Conservation (phyloP, 192 early-diverging fungal species). For the Pilaira anomala region DNA sequence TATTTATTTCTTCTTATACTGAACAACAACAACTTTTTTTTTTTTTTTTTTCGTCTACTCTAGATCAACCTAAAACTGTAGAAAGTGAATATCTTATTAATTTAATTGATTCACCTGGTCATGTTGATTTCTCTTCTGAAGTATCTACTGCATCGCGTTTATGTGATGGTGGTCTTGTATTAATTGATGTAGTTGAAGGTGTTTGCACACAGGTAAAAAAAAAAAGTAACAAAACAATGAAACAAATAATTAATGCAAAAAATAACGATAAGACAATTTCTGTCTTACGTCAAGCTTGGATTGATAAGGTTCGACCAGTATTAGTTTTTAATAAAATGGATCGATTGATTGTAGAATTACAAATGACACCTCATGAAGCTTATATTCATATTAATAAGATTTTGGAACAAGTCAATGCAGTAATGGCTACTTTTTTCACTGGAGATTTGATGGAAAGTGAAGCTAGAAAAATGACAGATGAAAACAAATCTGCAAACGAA, state of each 20-base stretch:
- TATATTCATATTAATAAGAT: slow-evolving; percentile 91
- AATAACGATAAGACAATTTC: slow-evolving; percentile 72
- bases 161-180: slow-evolving; percentile 91
- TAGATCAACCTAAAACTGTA: slow-evolving; percentile 20
- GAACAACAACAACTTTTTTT: background rate
- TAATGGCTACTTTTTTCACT: slow-evolving; percentile 91
- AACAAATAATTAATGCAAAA: background rate
- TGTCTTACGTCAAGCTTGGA: slow-evolving; percentile 93
- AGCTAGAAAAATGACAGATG: slow-evolving; percentile 49
- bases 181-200: slow-evolving; percentile 98
- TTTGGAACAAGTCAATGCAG: slow-evolving; percentile 95
- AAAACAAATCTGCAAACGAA: slow-evolving; percentile 32
- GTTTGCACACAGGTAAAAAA: slow-evolving; percentile 87
- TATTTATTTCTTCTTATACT: slow-evolving; percentile 8
- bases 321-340: slow-evolving; percentile 99
- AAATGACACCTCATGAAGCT: slow-evolving; percentile 89
- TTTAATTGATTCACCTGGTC: slow-evolving; percentile 97
- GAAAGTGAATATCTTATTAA: slow-evolving; percentile 86
- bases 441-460: slow-evolving; percentile 85
- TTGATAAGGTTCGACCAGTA: slow-evolving; percentile 87
- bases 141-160: slow-evolving; percentile 98
- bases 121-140: slow-evolving; percentile 97
- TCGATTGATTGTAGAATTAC: slow-evolving; percentile 88
- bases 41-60: slow-evolving; percentile 8
- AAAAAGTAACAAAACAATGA: background rate